phyloP scores from a whole-genome alignment of 1,284 basidiomycete genomes.

The Apiotrichum akiyoshidainum region DNA sequence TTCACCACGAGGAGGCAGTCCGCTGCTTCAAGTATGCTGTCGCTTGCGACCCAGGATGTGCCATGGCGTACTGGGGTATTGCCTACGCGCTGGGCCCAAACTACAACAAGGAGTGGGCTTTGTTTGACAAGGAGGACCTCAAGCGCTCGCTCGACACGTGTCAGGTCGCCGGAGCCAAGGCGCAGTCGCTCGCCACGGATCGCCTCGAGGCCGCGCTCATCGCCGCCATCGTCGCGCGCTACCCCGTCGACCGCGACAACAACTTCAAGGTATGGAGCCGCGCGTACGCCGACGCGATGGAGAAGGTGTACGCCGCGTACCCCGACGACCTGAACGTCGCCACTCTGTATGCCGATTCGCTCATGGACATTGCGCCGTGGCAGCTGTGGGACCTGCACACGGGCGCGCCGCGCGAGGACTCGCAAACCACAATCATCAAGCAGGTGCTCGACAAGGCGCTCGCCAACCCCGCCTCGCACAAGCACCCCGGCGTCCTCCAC shows the following conservation, averaged over 20 bases:
- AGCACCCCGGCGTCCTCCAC: conserved; percentile 42
- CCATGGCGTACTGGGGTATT: conserved; percentile 43
- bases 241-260: conserved; percentile 11
- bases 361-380: conserved; percentile 45
- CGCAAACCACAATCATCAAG: conserved; percentile 29
- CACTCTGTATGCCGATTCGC: conserved; percentile 37
- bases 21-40: conserved; percentile 36
- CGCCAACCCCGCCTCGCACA: conserved; percentile 2
- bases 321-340: conserved; percentile 34
- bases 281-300: conserved; percentile 34
- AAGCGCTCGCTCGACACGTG: conserved; percentile 11
- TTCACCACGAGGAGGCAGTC: conserved; percentile 41
- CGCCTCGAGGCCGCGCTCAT: conserved; percentile 15
- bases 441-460: conserved; percentile 32
- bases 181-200: conserved; percentile 7
- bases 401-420: conserved; percentile 19
- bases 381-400: conserved; percentile 43
- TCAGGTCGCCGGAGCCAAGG: conserved; percentile 10
- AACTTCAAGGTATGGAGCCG: conserved; percentile 29
- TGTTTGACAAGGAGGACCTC: conserved; percentile 24
- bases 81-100: conserved; percentile 42
- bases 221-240: conserved; percentile 16
- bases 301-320: conserved; percentile 28
- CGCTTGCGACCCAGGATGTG: conserved; percentile 27
- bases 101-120: conserved; percentile 41